Evolutionary conservation across 805 yeast genomes (phyloP).

Genomic region (Nakazawaea siamensis): DNA sequence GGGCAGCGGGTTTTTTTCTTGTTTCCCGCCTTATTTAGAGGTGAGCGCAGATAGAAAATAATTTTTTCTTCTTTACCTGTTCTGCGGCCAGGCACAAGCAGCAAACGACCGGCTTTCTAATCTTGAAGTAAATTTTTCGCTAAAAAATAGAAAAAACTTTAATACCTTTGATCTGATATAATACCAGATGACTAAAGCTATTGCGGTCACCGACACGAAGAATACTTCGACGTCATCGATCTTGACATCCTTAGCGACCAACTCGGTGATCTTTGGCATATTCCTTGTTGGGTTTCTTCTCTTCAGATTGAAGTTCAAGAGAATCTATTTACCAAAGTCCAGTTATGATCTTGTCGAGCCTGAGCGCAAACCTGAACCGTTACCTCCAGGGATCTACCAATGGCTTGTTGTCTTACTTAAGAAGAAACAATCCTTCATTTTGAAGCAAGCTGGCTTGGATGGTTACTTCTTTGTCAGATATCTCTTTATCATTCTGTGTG

Average conservation of each 20-base stretch:
- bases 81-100: too few relatives aligned
- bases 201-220: too few relatives aligned
- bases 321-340: conserved; percentile 82
- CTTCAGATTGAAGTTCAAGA: conserved; percentile 54
- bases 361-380: conserved; percentile 63
- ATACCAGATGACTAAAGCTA: too few relatives aligned
- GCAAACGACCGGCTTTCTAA: too few relatives aligned
- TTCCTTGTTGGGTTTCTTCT: conserved; percentile 58
- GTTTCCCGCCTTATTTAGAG: too few relatives aligned
- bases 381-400: conserved; percentile 56
- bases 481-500: conserved; percentile 43
- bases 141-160: too few relatives aligned
- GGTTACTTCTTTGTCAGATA: conserved; percentile 88
- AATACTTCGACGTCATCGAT: conserved; percentile 67
- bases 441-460: conserved; percentile 88
- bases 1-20: too few relatives aligned
- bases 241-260: conserved; percentile 59
- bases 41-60: too few relatives aligned
- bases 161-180: too few relatives aligned
- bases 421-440: conserved; percentile 65
- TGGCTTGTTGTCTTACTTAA: conserved; percentile 64
- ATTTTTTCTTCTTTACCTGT: too few relatives aligned
- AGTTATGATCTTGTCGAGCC: conserved; percentile 48
- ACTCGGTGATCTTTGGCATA: conserved; percentile 55
- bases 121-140: too few relatives aligned